Base-by-base conservation (phyloP, 805 yeast genomes). In the Tetrapisispora namnaoensis region DNA sequence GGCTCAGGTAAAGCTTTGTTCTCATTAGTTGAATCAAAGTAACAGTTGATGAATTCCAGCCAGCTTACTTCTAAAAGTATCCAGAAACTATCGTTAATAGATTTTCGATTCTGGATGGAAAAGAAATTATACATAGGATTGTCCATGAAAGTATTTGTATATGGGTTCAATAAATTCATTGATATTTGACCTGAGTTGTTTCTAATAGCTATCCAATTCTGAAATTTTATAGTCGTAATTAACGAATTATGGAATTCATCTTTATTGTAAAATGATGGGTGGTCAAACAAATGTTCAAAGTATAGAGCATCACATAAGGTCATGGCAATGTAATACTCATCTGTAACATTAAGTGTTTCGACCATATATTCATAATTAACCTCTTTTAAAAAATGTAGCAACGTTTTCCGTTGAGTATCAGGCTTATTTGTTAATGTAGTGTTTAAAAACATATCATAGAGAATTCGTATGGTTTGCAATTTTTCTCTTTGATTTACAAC, bases 261-360 rank as follows among this genome's bases (percentile, higher is more conserved):
- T 22, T 28, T 36, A 18, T 36, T 28, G 1, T 17, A 2, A 18
- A 41, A 46, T 6, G 37, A 18, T 13, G 49, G 49, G 21, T 41
- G 24, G 17, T 22, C 20, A 11, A 46, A 36, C 10, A 22, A 28
- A 35, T 53, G 55, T 24, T 56, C 56, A 32, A 51, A 47, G 42
- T 51, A 56, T 16, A 56, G 16, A 1, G 50, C 44, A n/a, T 53
- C 55, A 5, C 35, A 17, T 10, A 44, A 24, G 11, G 24, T 21
- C 3, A 27, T 34, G 4, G 21, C 11, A 3, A 42, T 13, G 20
- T 42, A 34, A 34, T 42, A 27, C 4, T 42, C 45, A 22, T 16
- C 17, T 9, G 57, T 48, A 4, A 46, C 21, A 21, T 40, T 40
- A 24, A 51, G 46, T 22, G 46, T 37, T 14, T 50, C 42, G 11